A percentile compares a stretch with the other conserved stretches of the same genome.
Conservation (phyloP, 2,329 filamentous ascomycete species). For the Clarireedia paspali region DNA sequence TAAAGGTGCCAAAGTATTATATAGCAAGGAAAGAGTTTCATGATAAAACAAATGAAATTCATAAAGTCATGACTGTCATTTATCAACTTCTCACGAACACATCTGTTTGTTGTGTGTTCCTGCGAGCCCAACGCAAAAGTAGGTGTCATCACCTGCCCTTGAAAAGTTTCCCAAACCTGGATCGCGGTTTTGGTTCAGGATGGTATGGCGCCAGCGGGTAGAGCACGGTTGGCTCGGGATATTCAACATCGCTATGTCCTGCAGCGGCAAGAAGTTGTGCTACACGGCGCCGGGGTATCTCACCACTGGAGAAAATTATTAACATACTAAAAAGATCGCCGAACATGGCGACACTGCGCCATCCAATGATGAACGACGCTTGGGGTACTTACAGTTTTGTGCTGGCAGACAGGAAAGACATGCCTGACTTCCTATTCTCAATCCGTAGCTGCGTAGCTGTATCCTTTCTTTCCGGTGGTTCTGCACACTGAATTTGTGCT, state of each 20-base stretch:
- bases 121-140: no score
- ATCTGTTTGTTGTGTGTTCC: no score
- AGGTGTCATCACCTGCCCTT: background rate
- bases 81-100: no score
- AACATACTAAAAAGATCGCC: no score
- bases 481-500: no score
- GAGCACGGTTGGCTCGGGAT: background rate
- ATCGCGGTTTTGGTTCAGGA: background rate
- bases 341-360: no score
- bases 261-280: background rate
- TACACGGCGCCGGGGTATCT: background rate
- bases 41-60: no score
- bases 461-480: background rate
- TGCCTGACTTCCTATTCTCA: constrained; percentile 24
- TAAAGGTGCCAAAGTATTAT: no score
- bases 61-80: no score
- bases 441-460: background rate
- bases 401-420: constrained; percentile 36
- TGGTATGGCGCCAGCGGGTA: background rate
- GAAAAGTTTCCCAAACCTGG: background rate
- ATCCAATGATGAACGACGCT: background rate
- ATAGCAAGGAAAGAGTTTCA: no score
- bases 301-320: background rate
- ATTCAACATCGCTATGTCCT: background rate
- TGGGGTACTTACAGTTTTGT: constrained; percentile 31